These are phyloP conservation scores for Panaeolus cyanescens DNA, from an alignment of 768 basidiomycete genomes.

Conservation along the genomic window DNA sequence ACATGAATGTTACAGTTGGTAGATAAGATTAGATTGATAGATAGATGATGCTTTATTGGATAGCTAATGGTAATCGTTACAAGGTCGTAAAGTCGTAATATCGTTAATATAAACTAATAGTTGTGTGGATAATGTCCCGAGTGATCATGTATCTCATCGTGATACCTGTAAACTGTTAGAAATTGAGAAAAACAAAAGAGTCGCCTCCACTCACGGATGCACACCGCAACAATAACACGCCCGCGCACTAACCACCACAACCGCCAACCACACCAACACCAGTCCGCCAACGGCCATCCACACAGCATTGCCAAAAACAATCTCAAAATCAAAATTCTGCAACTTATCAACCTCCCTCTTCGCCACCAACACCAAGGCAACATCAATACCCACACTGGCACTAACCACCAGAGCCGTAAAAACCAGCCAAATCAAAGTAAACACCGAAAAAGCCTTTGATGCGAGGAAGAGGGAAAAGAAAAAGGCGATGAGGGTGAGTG, in stretches of 20 bases:
- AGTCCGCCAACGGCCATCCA: slow-evolving; percentile 71
- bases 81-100: neutral
- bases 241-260: slow-evolving; percentile 61
- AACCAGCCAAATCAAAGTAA: slow-evolving; percentile 60
- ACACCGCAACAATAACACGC: slow-evolving; percentile 73
- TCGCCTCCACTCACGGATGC: slow-evolving; percentile 3
- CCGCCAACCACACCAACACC: slow-evolving; percentile 58
- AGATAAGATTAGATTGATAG: neutral
- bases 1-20: neutral
- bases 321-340: slow-evolving; percentile 40
- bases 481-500: slow-evolving; percentile 54
- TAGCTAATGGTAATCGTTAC: neutral
- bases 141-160: neutral
- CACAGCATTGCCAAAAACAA: slow-evolving; percentile 65
- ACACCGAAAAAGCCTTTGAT: slow-evolving; percentile 54
- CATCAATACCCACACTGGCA: slow-evolving; percentile 60
- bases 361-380: slow-evolving; percentile 60
- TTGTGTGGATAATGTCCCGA: neutral
- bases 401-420: slow-evolving; percentile 55
- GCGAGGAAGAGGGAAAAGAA: slow-evolving; percentile 59
- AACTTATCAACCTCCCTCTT: slow-evolving; percentile 42
- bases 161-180: neutral
- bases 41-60: too few species aligned
- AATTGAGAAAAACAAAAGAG: neutral
- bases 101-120: neutral